Base-by-base conservation (phyloP, 2,329 filamentous ascomycete species). In the Fusarium hainanense region DNA sequence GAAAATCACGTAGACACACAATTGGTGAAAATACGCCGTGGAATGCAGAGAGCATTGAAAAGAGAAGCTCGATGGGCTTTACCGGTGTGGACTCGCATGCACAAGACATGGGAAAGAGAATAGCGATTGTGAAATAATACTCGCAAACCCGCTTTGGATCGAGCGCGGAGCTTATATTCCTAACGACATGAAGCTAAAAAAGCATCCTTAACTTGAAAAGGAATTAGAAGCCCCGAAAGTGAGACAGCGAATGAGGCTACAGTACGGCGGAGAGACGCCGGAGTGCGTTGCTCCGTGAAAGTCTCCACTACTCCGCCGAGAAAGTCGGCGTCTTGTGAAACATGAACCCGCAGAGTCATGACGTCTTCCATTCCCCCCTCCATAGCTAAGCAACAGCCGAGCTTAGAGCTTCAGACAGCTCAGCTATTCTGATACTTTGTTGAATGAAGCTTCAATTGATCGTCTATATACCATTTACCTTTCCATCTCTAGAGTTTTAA, bases 271-370 rank as follows among this genome's bases (percentile, higher is more conserved):
- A 51, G 30, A 25, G 46, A 32, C 30, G 7, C 27, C 43, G 62
- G 52, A 54, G 55, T 59, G 49, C 9, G 46, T 30, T 58, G 42
- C 40, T 40, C 54, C 58, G 63, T 30, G 41, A 3, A 12, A 32
- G 23, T 23, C 55, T 52, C 60, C 54, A 47, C 52, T 30, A 8
- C 16, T 27, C 21, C 44, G 57, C 50, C 57, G 50, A 55, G 48
- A 54, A 37, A 28, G 30, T 37, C 30, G 61, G 21, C 42, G 41
- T 44, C 7, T 28, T 42, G 28, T 58, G 54, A 61, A 46, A 68
- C 49, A 5, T 28, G 52, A 47, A 54, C 44, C 58, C 40, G n/a
- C 25, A 57, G 28, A 70, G 58, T 70, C 68, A 70, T 70, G 68
- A 70, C 68, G 68, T 70, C 67, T 54, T 70, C 18, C 49, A 65